Conservation (phyloP, 2,329 filamentous ascomycete species). For the Ceratocystis lukuohia region DNA sequence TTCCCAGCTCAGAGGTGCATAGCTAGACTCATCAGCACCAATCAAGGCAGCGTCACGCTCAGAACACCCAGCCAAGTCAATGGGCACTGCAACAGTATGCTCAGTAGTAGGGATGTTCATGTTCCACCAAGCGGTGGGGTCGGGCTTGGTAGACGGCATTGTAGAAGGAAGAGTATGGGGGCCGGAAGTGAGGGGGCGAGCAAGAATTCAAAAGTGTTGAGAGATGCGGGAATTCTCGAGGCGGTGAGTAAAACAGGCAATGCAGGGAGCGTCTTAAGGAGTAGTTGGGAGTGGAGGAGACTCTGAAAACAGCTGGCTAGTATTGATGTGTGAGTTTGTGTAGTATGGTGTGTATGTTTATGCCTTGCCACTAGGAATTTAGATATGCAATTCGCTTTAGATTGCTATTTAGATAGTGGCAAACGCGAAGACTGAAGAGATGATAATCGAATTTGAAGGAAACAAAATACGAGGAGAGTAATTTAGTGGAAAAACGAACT, state of each 20-base stretch:
- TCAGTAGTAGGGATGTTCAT: constrained; percentile 56
- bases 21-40: constrained; percentile 54
- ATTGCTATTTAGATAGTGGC: neutral
- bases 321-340: neutral
- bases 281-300: neutral
- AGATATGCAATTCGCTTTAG: neutral
- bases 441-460: too few relatives aligned
- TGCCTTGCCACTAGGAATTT: neutral
- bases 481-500: too few relatives aligned
- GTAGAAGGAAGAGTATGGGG: neutral
- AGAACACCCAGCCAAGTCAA: constrained; percentile 49
- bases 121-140: constrained; percentile 57
- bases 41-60: constrained; percentile 60
- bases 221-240: neutral
- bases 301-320: neutral
- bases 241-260: neutral
- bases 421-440: neutral
- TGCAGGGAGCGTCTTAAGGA: neutral
- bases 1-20: constrained; percentile 52
- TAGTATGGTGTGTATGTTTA: neutral
- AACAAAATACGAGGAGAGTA: too few relatives aligned
- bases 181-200: neutral
- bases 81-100: constrained; percentile 55
- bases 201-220: neutral
- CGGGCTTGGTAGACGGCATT: constrained; percentile 3